Evolutionary conservation across 345 rosid species (phyloP).

Genomic region (Eutrema japonicum): DNA sequence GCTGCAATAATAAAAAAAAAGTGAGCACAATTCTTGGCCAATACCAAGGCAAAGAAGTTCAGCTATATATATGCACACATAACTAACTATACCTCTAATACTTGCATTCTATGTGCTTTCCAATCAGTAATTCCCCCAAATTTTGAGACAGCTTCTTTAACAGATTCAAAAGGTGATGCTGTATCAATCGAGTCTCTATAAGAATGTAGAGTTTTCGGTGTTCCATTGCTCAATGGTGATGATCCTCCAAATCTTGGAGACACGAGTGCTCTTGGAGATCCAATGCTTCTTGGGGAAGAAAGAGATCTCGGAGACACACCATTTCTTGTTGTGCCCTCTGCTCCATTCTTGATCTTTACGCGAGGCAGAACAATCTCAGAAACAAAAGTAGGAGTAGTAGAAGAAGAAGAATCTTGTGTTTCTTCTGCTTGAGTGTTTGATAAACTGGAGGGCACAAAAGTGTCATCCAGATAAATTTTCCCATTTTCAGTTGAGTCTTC

Average conservation of each 20-base stretch:
- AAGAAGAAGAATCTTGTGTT: conserved; percentile 12
- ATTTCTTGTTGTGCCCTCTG: conserved; percentile 34
- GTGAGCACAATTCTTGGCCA: conserved; percentile 23
- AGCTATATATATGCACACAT: not conserved
- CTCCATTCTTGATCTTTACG: conserved; percentile 42
- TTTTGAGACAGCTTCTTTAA: conserved; percentile 92
- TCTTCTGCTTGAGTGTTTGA: conserved; percentile 33
- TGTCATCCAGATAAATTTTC: conserved; percentile 38
- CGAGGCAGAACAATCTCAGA: conserved; percentile 48
- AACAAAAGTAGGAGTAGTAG: conserved; percentile 9
- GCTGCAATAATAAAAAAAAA: conserved; percentile 44
- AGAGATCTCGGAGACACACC: conserved; percentile 36
- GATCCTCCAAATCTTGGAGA: conserved; percentile 45
- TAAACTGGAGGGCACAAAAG: conserved; percentile 31
- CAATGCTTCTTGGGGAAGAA: conserved; percentile 39
- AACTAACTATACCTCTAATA: conserved; percentile 64
- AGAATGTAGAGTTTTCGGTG: conserved; percentile 45
- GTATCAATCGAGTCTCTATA: conserved; percentile 76
- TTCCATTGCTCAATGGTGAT: conserved; percentile 43
- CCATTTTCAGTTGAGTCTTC: conserved; percentile 32
- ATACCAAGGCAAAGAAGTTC: not conserved
- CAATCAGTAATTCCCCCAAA: conserved; percentile 97
- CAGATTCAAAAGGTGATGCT: conserved; percentile 88
- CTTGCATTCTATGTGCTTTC: conserved; percentile 87
- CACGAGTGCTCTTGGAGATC: conserved; percentile 41